Conservation (phyloP, 257 asterid species). For the Petunia secreta region DNA sequence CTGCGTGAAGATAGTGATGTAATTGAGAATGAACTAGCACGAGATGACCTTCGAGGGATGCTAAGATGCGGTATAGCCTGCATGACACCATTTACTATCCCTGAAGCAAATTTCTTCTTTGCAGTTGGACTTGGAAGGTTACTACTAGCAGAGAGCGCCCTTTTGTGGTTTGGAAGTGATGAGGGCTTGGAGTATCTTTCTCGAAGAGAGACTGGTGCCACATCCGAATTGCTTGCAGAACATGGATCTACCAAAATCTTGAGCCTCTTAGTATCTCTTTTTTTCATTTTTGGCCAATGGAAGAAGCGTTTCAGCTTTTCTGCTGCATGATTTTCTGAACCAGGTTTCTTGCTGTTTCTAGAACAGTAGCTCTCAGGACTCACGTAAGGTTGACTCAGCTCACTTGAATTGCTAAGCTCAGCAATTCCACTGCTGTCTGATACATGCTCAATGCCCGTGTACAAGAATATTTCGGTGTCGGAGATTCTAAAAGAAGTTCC, state of each 20-base stretch:
- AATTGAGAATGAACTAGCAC: slow-evolving; percentile 74
- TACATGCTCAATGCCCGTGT: slow-evolving; percentile 66
- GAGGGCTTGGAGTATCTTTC: slow-evolving; percentile 63
- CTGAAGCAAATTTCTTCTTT: slow-evolving; percentile 76
- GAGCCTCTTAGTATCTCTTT: slow-evolving; percentile 33
- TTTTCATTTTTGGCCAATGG: slow-evolving; percentile 68
- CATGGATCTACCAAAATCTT: slow-evolving; percentile 38
- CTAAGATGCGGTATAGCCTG: slow-evolving; percentile 50
- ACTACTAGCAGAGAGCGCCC: slow-evolving; percentile 68
- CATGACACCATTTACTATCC: slow-evolving; percentile 69
- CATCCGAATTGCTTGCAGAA: slow-evolving; percentile 34
- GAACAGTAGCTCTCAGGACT: slow-evolving; percentile 39
- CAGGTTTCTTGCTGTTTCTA: slow-evolving; percentile 34
- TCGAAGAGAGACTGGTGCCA: slow-evolving; percentile 66
- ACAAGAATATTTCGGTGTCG: slow-evolving; percentile 68
- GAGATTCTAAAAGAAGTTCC: slow-evolving; percentile 84
- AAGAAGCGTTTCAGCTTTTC: slow-evolving; percentile 61
- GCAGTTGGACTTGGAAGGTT: slow-evolving; percentile 66
- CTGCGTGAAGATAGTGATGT: slow-evolving; percentile 63
- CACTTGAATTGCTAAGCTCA: slow-evolving; percentile 44
- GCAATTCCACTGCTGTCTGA: slow-evolving; percentile 36
- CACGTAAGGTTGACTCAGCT: slow-evolving; percentile 34
- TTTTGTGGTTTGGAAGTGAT: slow-evolving; percentile 57
- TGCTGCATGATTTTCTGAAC: slow-evolving; percentile 43
- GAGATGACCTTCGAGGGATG: slow-evolving; percentile 52